These are phyloP conservation scores for Trichophyton mentagrophytes DNA, from an alignment of 2,329 filamentous ascomycete genomes.

Conservation along the genomic window DNA sequence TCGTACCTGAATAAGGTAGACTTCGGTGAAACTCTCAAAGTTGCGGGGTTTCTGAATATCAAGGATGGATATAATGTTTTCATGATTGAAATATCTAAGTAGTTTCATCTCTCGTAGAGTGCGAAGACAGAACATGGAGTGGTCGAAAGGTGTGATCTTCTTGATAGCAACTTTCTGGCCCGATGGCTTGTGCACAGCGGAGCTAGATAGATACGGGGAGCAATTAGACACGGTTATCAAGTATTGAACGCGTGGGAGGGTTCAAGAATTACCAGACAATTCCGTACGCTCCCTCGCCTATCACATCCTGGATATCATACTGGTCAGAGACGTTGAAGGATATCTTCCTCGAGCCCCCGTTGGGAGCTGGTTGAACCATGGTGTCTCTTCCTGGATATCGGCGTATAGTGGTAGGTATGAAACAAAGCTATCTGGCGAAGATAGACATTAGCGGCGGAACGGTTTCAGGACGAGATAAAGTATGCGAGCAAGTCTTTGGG, in stretches of 20 bases:
- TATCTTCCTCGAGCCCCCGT: conserved; percentile 67
- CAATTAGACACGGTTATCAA: neutral
- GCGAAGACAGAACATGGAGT: conserved; percentile 95
- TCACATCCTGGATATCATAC: conserved; percentile 98
- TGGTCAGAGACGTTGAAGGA: conserved; percentile 99
- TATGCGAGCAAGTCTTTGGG: neutral
- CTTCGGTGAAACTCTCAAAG: conserved; percentile 92
- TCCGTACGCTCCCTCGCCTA: conserved; percentile 95
- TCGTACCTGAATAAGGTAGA: conserved; percentile 88
- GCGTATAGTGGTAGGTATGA: neutral
- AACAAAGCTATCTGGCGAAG: neutral
- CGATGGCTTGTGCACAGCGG: conserved; percentile 93
- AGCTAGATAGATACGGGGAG: conserved; percentile 41
- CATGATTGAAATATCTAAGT: conserved; percentile 96
- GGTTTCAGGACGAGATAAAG: neutral
- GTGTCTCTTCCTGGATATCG: conserved; percentile 6
- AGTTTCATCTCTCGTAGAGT: conserved; percentile 99
- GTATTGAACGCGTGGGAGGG: neutral
- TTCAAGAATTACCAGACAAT: conserved; percentile 71
- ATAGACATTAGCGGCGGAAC: neutral
- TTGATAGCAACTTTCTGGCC: conserved; percentile 99
- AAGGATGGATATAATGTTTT: conserved; percentile 99
- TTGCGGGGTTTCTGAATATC: conserved; percentile 97
- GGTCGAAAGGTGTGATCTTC: conserved; percentile 98
- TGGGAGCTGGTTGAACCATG: conserved; percentile 38